Evolutionary conservation across 2,329 filamentous ascomycete genomes (phyloP).

Genomic region (Neonectria ditissima): DNA sequence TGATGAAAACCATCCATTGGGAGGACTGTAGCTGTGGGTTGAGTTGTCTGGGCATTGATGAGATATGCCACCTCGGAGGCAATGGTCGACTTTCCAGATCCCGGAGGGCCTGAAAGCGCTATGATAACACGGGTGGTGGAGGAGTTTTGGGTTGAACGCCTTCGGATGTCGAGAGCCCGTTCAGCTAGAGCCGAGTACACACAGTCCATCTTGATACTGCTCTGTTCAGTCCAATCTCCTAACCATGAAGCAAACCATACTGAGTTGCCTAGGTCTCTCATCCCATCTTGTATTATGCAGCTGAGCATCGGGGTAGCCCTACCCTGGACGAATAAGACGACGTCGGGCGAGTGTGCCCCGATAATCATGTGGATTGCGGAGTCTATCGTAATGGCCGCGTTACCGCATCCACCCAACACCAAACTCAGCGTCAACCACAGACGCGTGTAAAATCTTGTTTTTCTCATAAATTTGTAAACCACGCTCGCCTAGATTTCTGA

Average conservation of each 20-base stretch:
- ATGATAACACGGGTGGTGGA: constrained; percentile 11
- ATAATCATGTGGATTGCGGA: neutral
- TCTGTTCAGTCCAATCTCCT: neutral
- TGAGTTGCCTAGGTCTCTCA: neutral
- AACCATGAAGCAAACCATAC: neutral
- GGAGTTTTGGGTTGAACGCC: neutral
- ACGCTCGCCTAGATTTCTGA: neutral
- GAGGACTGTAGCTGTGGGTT: neutral
- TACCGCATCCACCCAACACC: neutral
- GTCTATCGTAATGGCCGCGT: neutral
- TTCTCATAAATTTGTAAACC: neutral
- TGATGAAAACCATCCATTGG: constrained; percentile 21
- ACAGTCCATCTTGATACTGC: constrained; percentile 3
- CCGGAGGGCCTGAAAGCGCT: constrained; percentile 14
- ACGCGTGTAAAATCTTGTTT: neutral
- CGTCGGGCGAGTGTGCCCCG: neutral
- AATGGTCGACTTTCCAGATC: constrained; percentile 20
- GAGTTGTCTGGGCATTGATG: constrained; percentile 12
- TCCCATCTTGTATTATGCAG: neutral
- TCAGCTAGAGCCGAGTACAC: constrained; percentile 7
- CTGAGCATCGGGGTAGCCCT: neutral
- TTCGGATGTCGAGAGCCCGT: constrained; percentile 9
- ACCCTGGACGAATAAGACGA: neutral
- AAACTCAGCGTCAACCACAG: neutral
- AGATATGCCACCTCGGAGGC: constrained; percentile 17